Conservation (phyloP, 805 yeast genomes). For the Spathaspora hagerdaliae region DNA sequence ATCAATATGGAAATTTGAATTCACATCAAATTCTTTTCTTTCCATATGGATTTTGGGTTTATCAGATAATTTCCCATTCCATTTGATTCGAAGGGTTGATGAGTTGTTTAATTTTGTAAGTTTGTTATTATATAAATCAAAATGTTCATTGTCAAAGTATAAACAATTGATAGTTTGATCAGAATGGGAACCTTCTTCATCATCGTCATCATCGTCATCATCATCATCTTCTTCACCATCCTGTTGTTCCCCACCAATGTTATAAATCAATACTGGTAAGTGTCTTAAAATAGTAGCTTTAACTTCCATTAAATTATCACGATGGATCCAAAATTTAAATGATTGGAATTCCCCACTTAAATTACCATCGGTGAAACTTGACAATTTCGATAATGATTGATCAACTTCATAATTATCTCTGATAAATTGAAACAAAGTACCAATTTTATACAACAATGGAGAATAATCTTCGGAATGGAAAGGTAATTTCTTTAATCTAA, state of each 20-base stretch:
- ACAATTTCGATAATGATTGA: constrained; percentile 44
- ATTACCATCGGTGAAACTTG: constrained; percentile 42
- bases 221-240: constrained; percentile 47
- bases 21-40: constrained; percentile 65
- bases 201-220: constrained; percentile 49
- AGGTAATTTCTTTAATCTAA: constrained; percentile 81
- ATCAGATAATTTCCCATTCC: constrained; percentile 81
- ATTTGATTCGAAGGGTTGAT: constrained; percentile 78
- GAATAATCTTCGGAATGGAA: constrained; percentile 94
- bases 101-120: constrained; percentile 64
- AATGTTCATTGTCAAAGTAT: constrained; percentile 80
- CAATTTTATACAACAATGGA: constrained; percentile 79
- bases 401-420: constrained; percentile 64
- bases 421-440: constrained; percentile 74
- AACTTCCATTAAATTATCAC: constrained; percentile 91
- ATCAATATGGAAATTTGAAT: constrained; percentile 50
- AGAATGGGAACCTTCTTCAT: constrained; percentile 24
- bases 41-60: constrained; percentile 80
- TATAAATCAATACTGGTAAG: constrained; percentile 83
- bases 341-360: constrained; percentile 47
- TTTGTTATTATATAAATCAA: constrained; percentile 83
- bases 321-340: constrained; percentile 93
- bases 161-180: constrained; percentile 78
- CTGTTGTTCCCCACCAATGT: constrained; percentile 23
- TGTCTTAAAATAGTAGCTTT: constrained; percentile 93